Base-by-base conservation (phyloP, 306 rosid species). In the Pterocarpus macrocarpus region DNA sequence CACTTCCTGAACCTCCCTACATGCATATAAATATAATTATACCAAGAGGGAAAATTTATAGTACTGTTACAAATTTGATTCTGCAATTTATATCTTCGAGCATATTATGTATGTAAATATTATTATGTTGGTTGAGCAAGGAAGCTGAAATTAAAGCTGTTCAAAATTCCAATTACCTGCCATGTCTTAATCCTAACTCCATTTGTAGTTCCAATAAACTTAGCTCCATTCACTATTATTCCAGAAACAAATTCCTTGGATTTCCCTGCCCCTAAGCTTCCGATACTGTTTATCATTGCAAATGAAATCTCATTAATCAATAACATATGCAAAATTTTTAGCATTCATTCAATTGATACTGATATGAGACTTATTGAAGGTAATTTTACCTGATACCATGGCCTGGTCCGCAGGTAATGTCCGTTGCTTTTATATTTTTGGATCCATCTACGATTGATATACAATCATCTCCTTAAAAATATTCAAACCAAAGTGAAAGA, bases 101-200 rank as follows among this genome's bases (percentile, higher is more conserved):
- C 28, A 22, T 22, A 22, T 22, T 22, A 22, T 22, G 28, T 22
- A 22, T 22, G 28, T 22, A 22, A 22, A 22, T 22, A 22, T 22
- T 22, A 22, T 22, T 22, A 22, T 22, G 28, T 22, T 22, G 28
- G 28, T 22, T 22, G 28, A 22, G 28, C 28, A 22, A 22, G 28
- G 28, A 22, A 0, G 28, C 28, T 22, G 28, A 22, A 22, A 22
- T 22, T 22, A 22, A 22, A 22, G 28, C 28, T 22, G 28, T 22
- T 22, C 28, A 22, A 39, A 36, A 7, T 34, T 58, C 28, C 28
- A 2, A 52, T 63, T 82, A 93, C 96, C 90, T 84, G 92, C 97
- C 97, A 94, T 9, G 98, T 94, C 80, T 94, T 94, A 82, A 94
- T 90, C 71, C 97, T 86, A 28, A 92, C 88, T 81, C 98, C 98